phyloP scores from a whole-genome alignment of 495 filamentous ascomycete species.

The Geopyxis carbonaria region DNA sequence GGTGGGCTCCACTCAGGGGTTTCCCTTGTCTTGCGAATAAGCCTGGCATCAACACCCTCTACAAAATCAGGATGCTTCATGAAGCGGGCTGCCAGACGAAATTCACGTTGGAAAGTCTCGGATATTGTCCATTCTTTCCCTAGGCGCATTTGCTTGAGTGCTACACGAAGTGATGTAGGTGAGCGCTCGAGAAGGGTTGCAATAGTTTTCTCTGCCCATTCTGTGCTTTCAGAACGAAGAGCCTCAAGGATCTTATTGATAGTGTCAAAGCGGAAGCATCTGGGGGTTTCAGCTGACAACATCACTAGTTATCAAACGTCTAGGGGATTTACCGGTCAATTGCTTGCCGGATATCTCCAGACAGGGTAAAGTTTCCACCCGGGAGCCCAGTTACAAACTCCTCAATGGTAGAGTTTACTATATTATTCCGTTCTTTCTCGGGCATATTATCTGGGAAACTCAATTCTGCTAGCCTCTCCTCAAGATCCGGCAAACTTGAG shows the following conservation, averaged over 20 bases:
- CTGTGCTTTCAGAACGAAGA: slow-evolving; percentile 37
- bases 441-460: slow-evolving; percentile 58
- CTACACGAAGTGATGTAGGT: slow-evolving; percentile 68
- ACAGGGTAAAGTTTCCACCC: slow-evolving; percentile 45
- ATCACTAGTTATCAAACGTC: no score
- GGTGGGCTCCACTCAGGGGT: slow-evolving; percentile 46
- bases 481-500: slow-evolving; percentile 57
- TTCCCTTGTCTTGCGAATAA: slow-evolving; percentile 46
- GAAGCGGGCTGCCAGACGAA: slow-evolving; percentile 61
- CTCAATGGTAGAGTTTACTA: slow-evolving; percentile 75
- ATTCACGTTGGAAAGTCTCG: slow-evolving; percentile 68
- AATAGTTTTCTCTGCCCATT: slow-evolving; percentile 64
- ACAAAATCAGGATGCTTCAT: slow-evolving; percentile 79
- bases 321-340: slow-evolving; percentile 74
- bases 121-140: slow-evolving; percentile 58
- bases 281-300: no score
- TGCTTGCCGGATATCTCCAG: slow-evolving; percentile 47
- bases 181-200: slow-evolving; percentile 53
- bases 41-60: slow-evolving; percentile 60
- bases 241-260: slow-evolving; percentile 54
- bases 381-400: slow-evolving; percentile 78
- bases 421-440: slow-evolving; percentile 40
- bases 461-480: slow-evolving; percentile 73
- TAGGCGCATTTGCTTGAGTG: slow-evolving; percentile 60
- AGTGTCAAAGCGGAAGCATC: slow-evolving; percentile 51